Conservation (phyloP, 176 grass and related monocot genomes). For the Bonia amplexicaulis region DNA sequence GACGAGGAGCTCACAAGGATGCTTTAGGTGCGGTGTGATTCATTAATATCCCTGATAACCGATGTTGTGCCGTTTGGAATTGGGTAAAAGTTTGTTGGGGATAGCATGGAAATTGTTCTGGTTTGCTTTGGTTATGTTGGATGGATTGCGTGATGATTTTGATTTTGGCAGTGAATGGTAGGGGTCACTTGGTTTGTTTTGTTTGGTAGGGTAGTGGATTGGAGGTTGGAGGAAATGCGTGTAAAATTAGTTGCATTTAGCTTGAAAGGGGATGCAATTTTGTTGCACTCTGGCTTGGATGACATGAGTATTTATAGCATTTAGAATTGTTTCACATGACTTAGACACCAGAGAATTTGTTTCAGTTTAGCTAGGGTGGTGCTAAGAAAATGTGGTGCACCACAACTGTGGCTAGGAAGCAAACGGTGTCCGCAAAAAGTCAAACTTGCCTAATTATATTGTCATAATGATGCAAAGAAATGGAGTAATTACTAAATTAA, state of each 20-base stretch:
- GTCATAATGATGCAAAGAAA: not conserved
- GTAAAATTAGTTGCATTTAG: not conserved
- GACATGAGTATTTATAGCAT: not conserved
- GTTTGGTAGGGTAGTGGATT: too few species aligned
- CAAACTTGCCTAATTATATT: not conserved
- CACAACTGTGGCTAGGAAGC: not conserved
- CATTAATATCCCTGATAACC: not conserved
- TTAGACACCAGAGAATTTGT: not conserved
- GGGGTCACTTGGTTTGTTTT: not conserved
- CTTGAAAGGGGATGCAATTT: not conserved
- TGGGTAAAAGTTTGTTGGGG: not conserved
- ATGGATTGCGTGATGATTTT: not conserved
- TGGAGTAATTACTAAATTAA: too few species aligned
- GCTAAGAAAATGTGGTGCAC: not conserved
- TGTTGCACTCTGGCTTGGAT: slow-evolving; percentile 6
- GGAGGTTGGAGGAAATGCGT: not conserved
- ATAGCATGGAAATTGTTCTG: not conserved
- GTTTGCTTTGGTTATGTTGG: not conserved
- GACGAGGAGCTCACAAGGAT: slow-evolving; percentile 74
- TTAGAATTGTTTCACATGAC: not conserved
- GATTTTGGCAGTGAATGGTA: not conserved
- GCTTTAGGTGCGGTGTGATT: slow-evolving; percentile 45
- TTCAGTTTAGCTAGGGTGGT: not conserved
- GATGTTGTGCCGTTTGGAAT: not conserved
- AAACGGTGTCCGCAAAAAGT: not conserved